Conservation (phyloP, 306 rosid genomes). For the Clitoria ternatea region DNA sequence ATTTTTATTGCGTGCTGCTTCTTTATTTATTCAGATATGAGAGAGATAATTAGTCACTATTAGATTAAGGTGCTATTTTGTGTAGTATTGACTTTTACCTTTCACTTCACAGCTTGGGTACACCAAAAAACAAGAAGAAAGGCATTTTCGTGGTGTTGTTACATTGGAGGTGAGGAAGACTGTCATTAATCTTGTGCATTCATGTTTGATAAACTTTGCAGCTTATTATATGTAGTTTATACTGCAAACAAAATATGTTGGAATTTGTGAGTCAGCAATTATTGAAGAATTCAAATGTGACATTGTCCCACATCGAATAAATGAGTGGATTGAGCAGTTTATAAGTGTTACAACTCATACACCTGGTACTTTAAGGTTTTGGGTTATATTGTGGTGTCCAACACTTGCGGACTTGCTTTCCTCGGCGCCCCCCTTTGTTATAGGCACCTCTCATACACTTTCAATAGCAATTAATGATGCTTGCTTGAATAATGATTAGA, state of each 20-base stretch:
- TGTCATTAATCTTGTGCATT: background rate
- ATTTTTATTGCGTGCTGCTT: background rate
- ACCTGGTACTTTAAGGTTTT: no score
- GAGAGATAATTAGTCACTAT: background rate
- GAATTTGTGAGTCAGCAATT: no score
- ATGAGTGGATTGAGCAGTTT: no score
- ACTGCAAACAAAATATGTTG: background rate
- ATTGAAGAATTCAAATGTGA: no score
- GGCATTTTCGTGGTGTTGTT: slow-evolving; percentile 87
- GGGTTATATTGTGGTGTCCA: no score
- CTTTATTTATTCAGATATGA: background rate
- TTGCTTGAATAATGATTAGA: slow-evolving; percentile 1
- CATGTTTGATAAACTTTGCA: background rate
- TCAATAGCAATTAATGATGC: background rate
- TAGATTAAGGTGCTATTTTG: slow-evolving; percentile 7
- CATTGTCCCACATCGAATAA: no score
- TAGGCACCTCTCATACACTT: no score
- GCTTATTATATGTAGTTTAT: background rate
- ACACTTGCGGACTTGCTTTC: no score
- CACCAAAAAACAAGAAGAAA: slow-evolving; percentile 92
- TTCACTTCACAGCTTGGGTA: slow-evolving; percentile 81
- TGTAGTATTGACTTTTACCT: slow-evolving; percentile 15
- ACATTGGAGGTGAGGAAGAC: slow-evolving; percentile 70
- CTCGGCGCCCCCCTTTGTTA: no score
- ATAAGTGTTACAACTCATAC: no score